These are phyloP conservation scores for Collybiopsis luxurians DNA, from an alignment of 768 basidiomycete genomes.

Conservation along the genomic window DNA sequence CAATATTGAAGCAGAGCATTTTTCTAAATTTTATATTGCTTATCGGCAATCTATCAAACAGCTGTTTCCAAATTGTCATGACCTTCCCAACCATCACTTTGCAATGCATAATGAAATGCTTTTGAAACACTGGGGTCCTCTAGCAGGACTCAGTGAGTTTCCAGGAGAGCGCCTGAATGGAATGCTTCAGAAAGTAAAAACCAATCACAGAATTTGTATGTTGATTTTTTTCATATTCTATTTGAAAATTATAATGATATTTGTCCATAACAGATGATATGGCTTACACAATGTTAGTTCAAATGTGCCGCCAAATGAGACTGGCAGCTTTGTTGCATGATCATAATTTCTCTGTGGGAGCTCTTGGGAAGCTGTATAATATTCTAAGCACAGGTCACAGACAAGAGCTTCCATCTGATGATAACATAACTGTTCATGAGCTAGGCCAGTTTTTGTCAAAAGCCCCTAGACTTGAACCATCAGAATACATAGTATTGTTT, in stretches of 20 bases:
- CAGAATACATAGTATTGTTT: too few species aligned
- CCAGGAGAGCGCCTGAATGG: slow-evolving; percentile 15
- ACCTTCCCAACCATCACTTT: slow-evolving; percentile 11
- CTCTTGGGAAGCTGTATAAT: neutral
- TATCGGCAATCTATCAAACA: slow-evolving; percentile 5
- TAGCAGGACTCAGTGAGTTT: slow-evolving; percentile 12
- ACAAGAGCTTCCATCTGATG: too few species aligned
- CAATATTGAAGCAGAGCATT: slow-evolving; percentile 8
- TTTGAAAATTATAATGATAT: neutral
- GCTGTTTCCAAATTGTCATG: neutral
- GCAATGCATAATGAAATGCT: slow-evolving; percentile 9
- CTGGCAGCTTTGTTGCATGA: neutral
- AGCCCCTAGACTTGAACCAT: too few species aligned
- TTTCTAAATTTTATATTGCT: neutral
- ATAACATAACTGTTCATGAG: too few species aligned
- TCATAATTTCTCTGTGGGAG: neutral
- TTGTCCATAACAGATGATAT: neutral
- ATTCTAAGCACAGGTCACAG: too few species aligned
- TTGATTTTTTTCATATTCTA: neutral
- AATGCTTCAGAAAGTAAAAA: slow-evolving; percentile 8
- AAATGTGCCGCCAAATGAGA: neutral
- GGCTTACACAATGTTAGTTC: neutral
- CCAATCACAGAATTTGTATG: neutral
- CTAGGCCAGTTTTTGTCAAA: too few species aligned
- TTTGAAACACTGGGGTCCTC: slow-evolving; percentile 15